Percentiles rank a stretch among this genome's conserved stretches.
Evolutionary conservation across 345 rosid genomes (phyloP).

Genomic region (Salix purpurea): DNA sequence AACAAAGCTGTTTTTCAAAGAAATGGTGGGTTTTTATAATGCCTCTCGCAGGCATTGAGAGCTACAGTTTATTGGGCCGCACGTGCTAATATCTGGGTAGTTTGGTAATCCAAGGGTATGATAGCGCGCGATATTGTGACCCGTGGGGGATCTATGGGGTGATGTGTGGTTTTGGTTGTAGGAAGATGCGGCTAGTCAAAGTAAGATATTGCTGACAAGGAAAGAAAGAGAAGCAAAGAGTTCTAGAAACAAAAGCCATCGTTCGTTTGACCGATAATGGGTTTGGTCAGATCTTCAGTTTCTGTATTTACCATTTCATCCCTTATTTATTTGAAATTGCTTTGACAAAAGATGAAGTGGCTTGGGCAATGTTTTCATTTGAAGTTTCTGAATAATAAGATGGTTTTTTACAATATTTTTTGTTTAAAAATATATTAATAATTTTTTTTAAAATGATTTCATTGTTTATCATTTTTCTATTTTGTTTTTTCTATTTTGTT

Average conservation of each 20-base stretch:
- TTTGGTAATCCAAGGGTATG: background rate
- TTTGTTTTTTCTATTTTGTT: too few relatives aligned
- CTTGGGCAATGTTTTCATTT: background rate
- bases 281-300: slow-evolving; percentile 32
- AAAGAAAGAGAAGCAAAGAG: slow-evolving; percentile 17
- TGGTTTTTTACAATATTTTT: too few relatives aligned
- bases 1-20: background rate
- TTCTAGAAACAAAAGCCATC: slow-evolving; percentile 22
- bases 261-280: slow-evolving; percentile 41
- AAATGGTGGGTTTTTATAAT: background rate
- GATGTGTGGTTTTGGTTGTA: background rate
- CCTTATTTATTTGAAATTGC: background rate
- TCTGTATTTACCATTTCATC: background rate
- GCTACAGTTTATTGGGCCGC: background rate
- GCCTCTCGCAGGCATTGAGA: background rate
- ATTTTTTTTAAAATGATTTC: too few relatives aligned
- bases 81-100: background rate
- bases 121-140: background rate
- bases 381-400: too few relatives aligned
- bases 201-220: slow-evolving; percentile 48
- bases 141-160: slow-evolving; percentile 19
- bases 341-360: background rate
- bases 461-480: too few relatives aligned
- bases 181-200: slow-evolving; percentile 35
- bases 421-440: too few relatives aligned